Evolutionary conservation across 768 basidiomycete genomes (phyloP).

Genomic region (Phlebiopsis gigantea): DNA sequence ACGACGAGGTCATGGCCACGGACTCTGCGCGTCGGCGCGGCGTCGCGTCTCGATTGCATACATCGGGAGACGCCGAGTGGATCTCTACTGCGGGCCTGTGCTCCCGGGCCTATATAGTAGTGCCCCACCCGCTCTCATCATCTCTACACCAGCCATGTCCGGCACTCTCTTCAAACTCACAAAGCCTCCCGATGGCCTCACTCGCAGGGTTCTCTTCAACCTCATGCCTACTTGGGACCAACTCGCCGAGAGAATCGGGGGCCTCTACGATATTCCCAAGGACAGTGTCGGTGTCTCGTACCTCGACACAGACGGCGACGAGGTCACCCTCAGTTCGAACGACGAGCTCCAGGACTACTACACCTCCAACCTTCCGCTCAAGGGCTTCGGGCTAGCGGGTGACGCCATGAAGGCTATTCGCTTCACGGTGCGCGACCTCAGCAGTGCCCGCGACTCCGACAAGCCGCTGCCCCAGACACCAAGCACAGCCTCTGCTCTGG

Average conservation of each 20-base stretch:
- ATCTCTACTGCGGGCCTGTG: constrained; percentile 1
- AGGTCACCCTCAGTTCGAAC: constrained; percentile 71
- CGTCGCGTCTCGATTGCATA: constrained; percentile 1
- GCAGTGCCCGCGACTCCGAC: constrained; percentile 28
- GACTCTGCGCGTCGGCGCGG: background rate
- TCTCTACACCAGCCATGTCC: constrained; percentile 25
- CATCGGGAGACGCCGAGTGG: background rate
- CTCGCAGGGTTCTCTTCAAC: constrained; percentile 54
- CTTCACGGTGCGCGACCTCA: constrained; percentile 60
- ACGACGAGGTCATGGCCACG: too few relatives aligned
- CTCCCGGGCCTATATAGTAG: background rate
- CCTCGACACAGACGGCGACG: constrained; percentile 66
- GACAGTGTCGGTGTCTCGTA: constrained; percentile 66
- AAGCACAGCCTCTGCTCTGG: constrained; percentile 9
- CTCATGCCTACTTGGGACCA: constrained; percentile 48
- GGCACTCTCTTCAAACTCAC: constrained; percentile 61
- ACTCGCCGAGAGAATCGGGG: constrained; percentile 51
- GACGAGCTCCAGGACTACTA: constrained; percentile 78
- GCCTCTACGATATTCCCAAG: constrained; percentile 50
- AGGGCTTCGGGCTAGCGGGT: constrained; percentile 8
- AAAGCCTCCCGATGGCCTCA: constrained; percentile 44
- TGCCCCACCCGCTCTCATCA: background rate
- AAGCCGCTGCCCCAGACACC: constrained; percentile 28
- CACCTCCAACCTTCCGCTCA: constrained; percentile 19
- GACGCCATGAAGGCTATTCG: constrained; percentile 37